Evolutionary conservation across 306 rosid species (phyloP).

Genomic region (Vachellia pachyceras): DNA sequence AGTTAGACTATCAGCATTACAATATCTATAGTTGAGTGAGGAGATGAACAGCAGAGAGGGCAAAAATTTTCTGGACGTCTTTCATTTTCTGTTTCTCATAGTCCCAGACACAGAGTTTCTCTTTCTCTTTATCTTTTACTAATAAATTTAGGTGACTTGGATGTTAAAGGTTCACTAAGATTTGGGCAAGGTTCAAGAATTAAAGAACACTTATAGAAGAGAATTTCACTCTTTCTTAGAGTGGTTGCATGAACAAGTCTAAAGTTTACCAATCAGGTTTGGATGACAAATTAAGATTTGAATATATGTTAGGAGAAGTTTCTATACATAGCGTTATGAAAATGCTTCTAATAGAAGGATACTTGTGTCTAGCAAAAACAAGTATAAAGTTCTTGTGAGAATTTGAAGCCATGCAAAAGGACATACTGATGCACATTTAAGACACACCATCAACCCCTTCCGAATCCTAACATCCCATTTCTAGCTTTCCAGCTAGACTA

Average conservation of each 20-base stretch:
- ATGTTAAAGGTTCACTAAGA: too few relatives aligned
- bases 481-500: conserved; percentile 59
- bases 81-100: background rate
- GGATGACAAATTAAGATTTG: too few relatives aligned
- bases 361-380: too few relatives aligned
- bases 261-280: conserved; percentile 3
- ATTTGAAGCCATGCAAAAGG: conserved; percentile 40
- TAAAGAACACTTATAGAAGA: too few relatives aligned
- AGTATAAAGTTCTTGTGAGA: background rate
- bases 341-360: too few relatives aligned
- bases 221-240: background rate
- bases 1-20: background rate
- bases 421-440: conserved; percentile 50
- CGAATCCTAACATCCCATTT: conserved; percentile 50
- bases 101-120: background rate
- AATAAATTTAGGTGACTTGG: too few relatives aligned
- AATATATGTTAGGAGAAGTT: too few relatives aligned
- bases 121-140: background rate
- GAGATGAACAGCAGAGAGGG: conserved; percentile 1
- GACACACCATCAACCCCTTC: conserved; percentile 58
- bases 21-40: background rate
- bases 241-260: conserved; percentile 18
- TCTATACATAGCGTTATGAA: too few relatives aligned
- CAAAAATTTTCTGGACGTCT: background rate
- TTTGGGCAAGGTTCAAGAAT: too few relatives aligned